Percentiles rank a stretch among this genome's conserved stretches.
phyloP scores from a whole-genome alignment of 164 flowering plant genomes.

The Annona cherimola region DNA sequence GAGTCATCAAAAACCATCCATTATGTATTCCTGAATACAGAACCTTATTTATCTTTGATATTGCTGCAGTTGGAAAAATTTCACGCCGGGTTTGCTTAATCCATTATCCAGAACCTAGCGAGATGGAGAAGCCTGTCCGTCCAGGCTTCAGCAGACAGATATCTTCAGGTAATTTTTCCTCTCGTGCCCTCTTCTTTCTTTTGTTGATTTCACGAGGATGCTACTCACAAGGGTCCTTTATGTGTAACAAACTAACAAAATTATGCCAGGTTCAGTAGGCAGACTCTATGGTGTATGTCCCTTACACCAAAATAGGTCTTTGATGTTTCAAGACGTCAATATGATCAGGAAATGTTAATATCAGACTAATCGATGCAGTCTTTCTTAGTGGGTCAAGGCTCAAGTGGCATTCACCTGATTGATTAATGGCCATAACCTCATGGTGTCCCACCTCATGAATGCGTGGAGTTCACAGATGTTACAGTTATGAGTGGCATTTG shows the following conservation, averaged over 20 bases:
- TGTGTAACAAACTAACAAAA: neutral
- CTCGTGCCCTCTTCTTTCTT: neutral
- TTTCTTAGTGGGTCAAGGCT: no score
- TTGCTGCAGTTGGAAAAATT: constrained; percentile 64
- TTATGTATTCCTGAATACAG: neutral
- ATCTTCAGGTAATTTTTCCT: constrained; percentile 12
- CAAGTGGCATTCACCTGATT: no score
- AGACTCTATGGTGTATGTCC: neutral
- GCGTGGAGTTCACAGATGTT: no score
- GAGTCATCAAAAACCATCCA: no score
- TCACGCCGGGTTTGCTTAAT: constrained; percentile 63
- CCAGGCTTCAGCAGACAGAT: constrained; percentile 15
- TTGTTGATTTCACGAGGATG: neutral
- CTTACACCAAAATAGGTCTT: neutral
- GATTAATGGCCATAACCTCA: no score
- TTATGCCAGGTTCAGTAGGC: neutral
- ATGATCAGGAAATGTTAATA: neutral
- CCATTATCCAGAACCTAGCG: constrained; percentile 56
- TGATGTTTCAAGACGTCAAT: neutral
- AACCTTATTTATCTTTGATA: neutral
- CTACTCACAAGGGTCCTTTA: neutral
- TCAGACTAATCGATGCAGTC: no score
- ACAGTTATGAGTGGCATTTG: no score
- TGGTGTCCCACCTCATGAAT: no score
- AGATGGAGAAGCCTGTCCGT: constrained; percentile 21